Percentiles rank a stretch among this genome's conserved stretches.
These are phyloP conservation scores for Fusarium udum DNA, from an alignment of 2,329 filamentous ascomycete species.

Conservation along the genomic window DNA sequence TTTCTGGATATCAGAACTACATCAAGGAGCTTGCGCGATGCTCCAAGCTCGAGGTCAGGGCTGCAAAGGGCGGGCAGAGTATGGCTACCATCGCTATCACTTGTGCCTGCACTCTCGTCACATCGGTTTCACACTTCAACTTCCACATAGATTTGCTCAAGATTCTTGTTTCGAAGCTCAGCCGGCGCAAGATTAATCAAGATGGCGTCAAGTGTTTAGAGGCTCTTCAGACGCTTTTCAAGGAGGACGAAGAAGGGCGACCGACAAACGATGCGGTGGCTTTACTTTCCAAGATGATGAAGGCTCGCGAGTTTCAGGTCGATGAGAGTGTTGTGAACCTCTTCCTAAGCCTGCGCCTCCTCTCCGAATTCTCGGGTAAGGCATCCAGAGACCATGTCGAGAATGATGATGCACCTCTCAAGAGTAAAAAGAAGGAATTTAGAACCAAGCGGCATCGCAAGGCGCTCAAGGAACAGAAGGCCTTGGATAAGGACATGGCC, in stretches of 20 bases:
- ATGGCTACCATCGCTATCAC: slow-evolving; percentile 81
- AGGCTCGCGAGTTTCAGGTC: slow-evolving; percentile 80
- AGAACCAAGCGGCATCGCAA: slow-evolving; percentile 90
- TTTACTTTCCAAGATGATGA: slow-evolving; percentile 94
- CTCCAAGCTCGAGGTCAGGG: slow-evolving; percentile 64
- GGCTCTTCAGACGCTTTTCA: slow-evolving; percentile 83
- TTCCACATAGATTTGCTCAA: slow-evolving; percentile 88
- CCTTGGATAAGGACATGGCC: slow-evolving; percentile 90
- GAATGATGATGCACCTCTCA: slow-evolving; percentile 61
- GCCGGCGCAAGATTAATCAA: slow-evolving; percentile 73
- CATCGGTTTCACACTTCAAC: slow-evolving; percentile 94
- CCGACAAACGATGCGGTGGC: slow-evolving; percentile 87
- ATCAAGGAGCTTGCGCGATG: slow-evolving; percentile 77
- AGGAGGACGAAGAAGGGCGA: slow-evolving; percentile 87
- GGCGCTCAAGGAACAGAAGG: slow-evolving; percentile 83
- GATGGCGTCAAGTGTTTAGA: slow-evolving; percentile 82
- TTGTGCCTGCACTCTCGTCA: slow-evolving; percentile 84
- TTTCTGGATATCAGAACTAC: slow-evolving; percentile 86
- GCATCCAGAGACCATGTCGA: slow-evolving; percentile 83
- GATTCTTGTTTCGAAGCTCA: slow-evolving; percentile 86
- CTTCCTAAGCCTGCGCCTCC: slow-evolving; percentile 86
- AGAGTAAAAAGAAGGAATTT: slow-evolving; percentile 79
- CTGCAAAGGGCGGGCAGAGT: slow-evolving; percentile 53
- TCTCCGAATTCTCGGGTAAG: slow-evolving; percentile 88
- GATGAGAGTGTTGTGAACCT: slow-evolving; percentile 89